Base-by-base conservation (phyloP, 2,329 filamentous ascomycete genomes). In the Neofusicoccum sp. region DNA sequence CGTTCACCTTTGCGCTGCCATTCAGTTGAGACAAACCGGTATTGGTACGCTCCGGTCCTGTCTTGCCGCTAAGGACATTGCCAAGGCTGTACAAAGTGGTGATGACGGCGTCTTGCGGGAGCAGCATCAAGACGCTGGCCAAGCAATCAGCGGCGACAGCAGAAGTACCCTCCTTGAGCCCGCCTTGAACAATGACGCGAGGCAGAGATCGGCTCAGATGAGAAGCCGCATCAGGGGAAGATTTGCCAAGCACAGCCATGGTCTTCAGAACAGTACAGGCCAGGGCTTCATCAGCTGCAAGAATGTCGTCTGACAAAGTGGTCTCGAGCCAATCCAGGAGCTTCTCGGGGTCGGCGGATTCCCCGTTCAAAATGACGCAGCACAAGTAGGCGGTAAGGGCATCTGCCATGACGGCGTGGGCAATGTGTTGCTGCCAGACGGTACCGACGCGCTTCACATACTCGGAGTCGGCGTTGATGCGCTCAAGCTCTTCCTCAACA, bases 71-170 rank as follows among this genome's bases (percentile, higher is more conserved):
- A 12, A 99, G 81, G 3, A 96, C 89, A 71, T 99, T 99, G 20
- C 95, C 95, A n/a, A 99, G 82, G 0, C 92, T 95, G 76, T 99
- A 99, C 8, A 99, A 80, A 1, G 93, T 98, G 4, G 93, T 96
- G 66, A 99, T 98, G 36, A 96, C 85, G 36, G 92, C 89, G 78
- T 99, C 95, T 68, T 96, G 90, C 1, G 95, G 96, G 11, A 98
- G 82, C 68, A 89, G 82, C 66, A 88, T 88, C 60, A 99, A 79
- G 16, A 96, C 86, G 65, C 88, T 89, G 2, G 93, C 92, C 34
- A 99, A 80, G 67, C 89, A 95, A 65, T 87, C 86, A n/a, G 93
- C 91, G 30, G 93, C 93, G 34, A 93, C 83, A 1, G 82, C 82
- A 44, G 95, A 87, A 11, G 87, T 90, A 30, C 84, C 79, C 14